Evolutionary conservation across 208 protist species (phyloP).

Genomic region (Plasmodiophora brassicae): DNA sequence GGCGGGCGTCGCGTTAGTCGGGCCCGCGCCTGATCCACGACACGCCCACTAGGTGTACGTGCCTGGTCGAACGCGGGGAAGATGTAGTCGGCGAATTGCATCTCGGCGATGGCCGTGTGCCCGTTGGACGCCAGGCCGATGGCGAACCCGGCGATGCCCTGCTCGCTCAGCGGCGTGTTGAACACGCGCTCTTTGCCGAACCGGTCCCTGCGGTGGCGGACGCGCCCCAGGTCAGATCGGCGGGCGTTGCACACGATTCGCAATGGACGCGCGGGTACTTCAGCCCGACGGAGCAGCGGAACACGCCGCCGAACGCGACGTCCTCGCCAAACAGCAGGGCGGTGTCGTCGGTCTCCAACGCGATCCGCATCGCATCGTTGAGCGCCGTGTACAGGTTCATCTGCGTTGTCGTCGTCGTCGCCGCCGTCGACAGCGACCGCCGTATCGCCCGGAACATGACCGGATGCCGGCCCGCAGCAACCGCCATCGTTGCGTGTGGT

Average conservation of each 20-base stretch:
- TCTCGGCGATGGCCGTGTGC: constrained; percentile 86
- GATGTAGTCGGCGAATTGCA: constrained; percentile 98
- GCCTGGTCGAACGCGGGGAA: constrained; percentile 93
- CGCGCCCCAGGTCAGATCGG: too few species aligned
- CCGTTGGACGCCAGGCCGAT: constrained; percentile 79
- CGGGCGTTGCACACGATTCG: background rate
- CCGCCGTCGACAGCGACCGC: background rate
- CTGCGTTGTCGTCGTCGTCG: background rate
- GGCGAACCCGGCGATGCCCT: constrained; percentile 93
- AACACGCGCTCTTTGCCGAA: constrained; percentile 82
- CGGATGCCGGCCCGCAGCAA: too few species aligned
- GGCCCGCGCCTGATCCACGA: background rate
- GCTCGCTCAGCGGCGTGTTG: constrained; percentile 91
- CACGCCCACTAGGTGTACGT: background rate
- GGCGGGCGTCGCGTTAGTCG: background rate
- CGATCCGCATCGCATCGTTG: constrained; percentile 85
- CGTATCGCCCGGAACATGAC: too few species aligned
- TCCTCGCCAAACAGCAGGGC: constrained; percentile 87
- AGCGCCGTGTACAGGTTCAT: constrained; percentile 84
- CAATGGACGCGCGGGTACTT: too few species aligned
- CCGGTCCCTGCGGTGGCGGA: constrained; percentile 62
- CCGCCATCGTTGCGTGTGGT: too few species aligned
- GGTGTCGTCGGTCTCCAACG: constrained; percentile 63
- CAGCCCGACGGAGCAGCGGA: constrained; percentile 74
- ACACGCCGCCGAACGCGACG: constrained; percentile 94